phyloP scores from a whole-genome alignment of 371 early-diverging fungal genomes.

The Actinomortierella ambigua region DNA sequence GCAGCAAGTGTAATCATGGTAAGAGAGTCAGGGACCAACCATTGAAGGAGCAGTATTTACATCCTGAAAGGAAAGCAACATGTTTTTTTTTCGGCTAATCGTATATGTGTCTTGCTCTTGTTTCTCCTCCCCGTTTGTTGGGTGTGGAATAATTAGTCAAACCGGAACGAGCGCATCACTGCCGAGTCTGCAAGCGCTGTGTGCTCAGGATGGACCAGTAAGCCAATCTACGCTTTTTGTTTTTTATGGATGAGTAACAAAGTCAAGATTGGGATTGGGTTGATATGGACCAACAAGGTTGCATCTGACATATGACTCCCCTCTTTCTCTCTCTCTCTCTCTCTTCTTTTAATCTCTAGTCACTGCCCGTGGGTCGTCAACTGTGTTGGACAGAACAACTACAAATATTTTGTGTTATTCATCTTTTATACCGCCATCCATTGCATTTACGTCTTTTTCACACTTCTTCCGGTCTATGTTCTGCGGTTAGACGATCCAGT shows the following conservation, averaged over 20 bases:
- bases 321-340: neutral
- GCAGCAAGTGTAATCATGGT: conserved; percentile 43
- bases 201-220: conserved; percentile 72
- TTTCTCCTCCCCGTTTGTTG: neutral
- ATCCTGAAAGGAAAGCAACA: too few relatives aligned
- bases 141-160: conserved; percentile 38
- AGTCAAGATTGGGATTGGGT: neutral
- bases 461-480: conserved; percentile 47
- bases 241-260: neutral
- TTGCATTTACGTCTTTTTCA: conserved; percentile 51
- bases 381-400: conserved; percentile 65
- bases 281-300: neutral
- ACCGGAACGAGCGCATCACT: too few relatives aligned
- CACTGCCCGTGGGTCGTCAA: conserved; percentile 71
- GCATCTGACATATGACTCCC: too few relatives aligned
- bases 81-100: too few relatives aligned
- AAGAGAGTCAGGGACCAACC: too few relatives aligned
- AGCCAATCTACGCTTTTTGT: conserved; percentile 12
- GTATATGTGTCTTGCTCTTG: too few relatives aligned
- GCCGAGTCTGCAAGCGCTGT: conserved; percentile 33
- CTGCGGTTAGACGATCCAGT: conserved; percentile 47
- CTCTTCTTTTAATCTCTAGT: conserved; percentile 28
- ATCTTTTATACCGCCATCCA: conserved; percentile 56
- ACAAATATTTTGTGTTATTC: conserved; percentile 66
- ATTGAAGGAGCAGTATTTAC: too few relatives aligned